Evolutionary conservation across 805 yeast species (phyloP).

Genomic region (Naumovozyma dairenensis): DNA sequence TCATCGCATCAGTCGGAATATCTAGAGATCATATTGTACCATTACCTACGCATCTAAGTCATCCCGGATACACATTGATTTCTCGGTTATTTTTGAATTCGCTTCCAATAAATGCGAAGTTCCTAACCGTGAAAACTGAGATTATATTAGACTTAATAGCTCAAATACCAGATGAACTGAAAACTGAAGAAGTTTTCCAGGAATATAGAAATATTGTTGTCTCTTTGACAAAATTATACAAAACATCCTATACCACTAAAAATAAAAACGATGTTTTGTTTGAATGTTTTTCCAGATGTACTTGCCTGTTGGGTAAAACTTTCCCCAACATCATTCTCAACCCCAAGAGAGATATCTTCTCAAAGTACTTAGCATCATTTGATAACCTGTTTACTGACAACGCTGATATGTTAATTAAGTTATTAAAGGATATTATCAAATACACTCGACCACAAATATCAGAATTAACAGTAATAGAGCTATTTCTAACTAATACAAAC

Average conservation of each 20-base stretch:
- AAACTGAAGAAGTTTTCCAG: conserved; percentile 1
- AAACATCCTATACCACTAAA: no score
- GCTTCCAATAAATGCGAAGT: not conserved
- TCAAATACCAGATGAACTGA: conserved; percentile 4
- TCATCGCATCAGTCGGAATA: conserved; percentile 20
- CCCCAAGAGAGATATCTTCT: no score
- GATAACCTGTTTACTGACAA: no score
- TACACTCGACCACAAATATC: conserved; percentile 6
- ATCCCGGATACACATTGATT: not conserved
- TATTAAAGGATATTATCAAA: conserved; percentile 11
- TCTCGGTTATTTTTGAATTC: not conserved
- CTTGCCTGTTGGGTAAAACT: no score
- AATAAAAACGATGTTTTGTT: no score
- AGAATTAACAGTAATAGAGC: conserved; percentile 9
- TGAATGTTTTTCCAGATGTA: no score
- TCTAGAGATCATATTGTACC: conserved; percentile 12
- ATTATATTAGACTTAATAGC: conserved; percentile 2
- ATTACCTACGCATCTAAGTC: not conserved
- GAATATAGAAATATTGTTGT: conserved; percentile 2
- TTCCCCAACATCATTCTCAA: no score
- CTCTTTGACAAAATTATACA: no score
- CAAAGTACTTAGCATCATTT: no score
- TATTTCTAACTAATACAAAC: conserved; percentile 7
- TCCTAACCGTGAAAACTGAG: no score
- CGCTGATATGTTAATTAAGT: conserved; percentile 3